phyloP scores from a whole-genome alignment of 441 rosid genomes.

The Erysimum cheiri region DNA sequence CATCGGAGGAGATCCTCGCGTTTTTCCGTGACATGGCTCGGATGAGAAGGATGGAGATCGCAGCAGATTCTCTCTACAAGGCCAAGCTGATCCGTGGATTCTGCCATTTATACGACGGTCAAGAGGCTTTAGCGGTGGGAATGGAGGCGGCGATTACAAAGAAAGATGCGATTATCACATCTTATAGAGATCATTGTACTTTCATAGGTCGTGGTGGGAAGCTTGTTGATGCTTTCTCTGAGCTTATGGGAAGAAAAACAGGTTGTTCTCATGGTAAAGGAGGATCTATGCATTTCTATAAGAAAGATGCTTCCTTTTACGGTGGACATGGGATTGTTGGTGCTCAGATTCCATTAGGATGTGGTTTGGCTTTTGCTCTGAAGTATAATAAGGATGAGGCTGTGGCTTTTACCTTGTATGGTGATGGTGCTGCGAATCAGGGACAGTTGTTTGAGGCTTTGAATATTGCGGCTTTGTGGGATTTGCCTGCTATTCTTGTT shows the following conservation, averaged over 20 bases:
- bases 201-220: conserved; percentile 87
- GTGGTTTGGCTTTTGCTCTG: conserved; percentile 96
- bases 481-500: conserved; percentile 89
- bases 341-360: conserved; percentile 93
- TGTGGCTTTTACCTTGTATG: conserved; percentile 83
- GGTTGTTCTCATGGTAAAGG: conserved; percentile 96
- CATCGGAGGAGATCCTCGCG: conserved; percentile 65
- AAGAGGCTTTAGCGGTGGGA: conserved; percentile 88
- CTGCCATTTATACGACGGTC: conserved; percentile 96
- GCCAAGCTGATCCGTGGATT: conserved; percentile 95
- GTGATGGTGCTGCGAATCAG: conserved; percentile 98
- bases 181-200: conserved; percentile 93
- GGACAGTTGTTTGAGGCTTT: conserved; percentile 98
- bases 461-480: conserved; percentile 92
- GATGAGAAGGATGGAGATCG: conserved; percentile 97
- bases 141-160: conserved; percentile 95
- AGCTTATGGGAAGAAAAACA: conserved; percentile 90
- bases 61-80: conserved; percentile 96
- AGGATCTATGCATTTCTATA: conserved; percentile 98
- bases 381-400: conserved; percentile 87
- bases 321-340: conserved; percentile 99
- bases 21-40: conserved; percentile 85
- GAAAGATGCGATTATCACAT: conserved; percentile 82
- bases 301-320: conserved; percentile 81
- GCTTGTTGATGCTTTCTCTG: conserved; percentile 70